Conservation (phyloP, 176 grass and related monocot species). For the Zea mays region DNA sequence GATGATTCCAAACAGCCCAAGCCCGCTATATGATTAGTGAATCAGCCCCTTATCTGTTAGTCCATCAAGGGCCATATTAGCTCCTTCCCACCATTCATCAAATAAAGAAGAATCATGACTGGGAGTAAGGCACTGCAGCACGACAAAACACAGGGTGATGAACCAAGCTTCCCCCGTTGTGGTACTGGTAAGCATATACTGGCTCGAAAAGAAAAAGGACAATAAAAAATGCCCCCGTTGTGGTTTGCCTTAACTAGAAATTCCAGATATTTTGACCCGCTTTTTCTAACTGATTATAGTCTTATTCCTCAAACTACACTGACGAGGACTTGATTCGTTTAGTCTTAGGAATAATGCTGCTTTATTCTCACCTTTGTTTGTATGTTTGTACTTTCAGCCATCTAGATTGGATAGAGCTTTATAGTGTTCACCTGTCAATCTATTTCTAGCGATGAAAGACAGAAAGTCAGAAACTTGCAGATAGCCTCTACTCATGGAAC, state of each 20-base stretch:
- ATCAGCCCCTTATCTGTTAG: no score
- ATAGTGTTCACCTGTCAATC: conserved; percentile 4
- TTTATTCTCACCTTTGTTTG: background rate
- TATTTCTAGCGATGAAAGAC: background rate
- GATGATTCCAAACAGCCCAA: no score
- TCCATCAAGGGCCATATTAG: no score
- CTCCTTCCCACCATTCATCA: no score
- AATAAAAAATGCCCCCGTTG: background rate
- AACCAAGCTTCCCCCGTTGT: no score
- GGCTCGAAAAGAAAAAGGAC: background rate
- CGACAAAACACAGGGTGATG: no score
- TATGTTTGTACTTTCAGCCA: conserved; percentile 9
- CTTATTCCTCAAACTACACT: background rate
- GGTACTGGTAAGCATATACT: background rate
- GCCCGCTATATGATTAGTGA: no score
- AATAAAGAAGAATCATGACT: no score
- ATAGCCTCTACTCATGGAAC: background rate
- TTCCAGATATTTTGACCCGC: background rate
- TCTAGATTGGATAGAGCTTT: conserved; percentile 3
- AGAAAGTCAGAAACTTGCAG: background rate
- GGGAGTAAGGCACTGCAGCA: no score
- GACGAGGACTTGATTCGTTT: background rate
- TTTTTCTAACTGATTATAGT: background rate
- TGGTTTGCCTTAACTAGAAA: background rate
- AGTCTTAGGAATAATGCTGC: background rate